phyloP scores from a whole-genome alignment of 352 stramenopile genomes.

The Phytophthora podocarpi region DNA sequence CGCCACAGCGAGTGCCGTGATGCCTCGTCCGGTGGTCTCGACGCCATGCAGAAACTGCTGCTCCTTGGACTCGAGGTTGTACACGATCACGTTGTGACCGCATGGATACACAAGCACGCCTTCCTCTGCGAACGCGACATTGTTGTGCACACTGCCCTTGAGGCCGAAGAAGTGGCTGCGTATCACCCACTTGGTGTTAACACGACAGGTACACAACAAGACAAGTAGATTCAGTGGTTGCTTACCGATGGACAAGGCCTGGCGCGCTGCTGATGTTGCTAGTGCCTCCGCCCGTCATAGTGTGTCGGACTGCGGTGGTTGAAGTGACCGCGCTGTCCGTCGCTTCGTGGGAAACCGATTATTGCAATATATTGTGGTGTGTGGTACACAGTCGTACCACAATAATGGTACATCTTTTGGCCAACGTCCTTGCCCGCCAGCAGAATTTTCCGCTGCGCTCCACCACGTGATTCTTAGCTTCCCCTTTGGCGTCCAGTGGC shows the following conservation, averaged over 20 bases:
- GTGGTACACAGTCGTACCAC: slow-evolving; percentile 5
- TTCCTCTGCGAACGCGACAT: slow-evolving; percentile 87
- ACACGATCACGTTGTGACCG: slow-evolving; percentile 87
- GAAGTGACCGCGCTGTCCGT: slow-evolving; percentile 17
- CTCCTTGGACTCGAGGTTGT: slow-evolving; percentile 90
- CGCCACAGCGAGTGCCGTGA: slow-evolving; percentile 87
- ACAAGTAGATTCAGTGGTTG: not conserved
- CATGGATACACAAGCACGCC: slow-evolving; percentile 87
- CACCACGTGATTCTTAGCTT: slow-evolving; percentile 32
- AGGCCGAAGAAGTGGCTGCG: slow-evolving; percentile 85
- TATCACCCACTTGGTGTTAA: too few species aligned
- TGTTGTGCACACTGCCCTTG: slow-evolving; percentile 83
- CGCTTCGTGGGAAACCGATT: not conserved
- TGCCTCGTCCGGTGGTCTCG: slow-evolving; percentile 74
- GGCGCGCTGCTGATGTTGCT: slow-evolving; percentile 32
- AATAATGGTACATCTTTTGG: slow-evolving; percentile 8
- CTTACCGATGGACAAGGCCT: slow-evolving; percentile 52
- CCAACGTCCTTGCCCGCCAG: slow-evolving; percentile 16
- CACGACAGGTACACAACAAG: not conserved
- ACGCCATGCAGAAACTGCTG: slow-evolving; percentile 91
- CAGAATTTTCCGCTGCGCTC: slow-evolving; percentile 45
- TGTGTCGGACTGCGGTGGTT: not conserved
- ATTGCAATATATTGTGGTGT: slow-evolving; percentile 16
- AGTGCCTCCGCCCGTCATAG: slow-evolving; percentile 22
- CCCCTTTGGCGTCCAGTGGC: slow-evolving; percentile 39